Evolutionary conservation across 78 protist species (phyloP).

Genomic region (Dictyostelium firmibasis): DNA sequence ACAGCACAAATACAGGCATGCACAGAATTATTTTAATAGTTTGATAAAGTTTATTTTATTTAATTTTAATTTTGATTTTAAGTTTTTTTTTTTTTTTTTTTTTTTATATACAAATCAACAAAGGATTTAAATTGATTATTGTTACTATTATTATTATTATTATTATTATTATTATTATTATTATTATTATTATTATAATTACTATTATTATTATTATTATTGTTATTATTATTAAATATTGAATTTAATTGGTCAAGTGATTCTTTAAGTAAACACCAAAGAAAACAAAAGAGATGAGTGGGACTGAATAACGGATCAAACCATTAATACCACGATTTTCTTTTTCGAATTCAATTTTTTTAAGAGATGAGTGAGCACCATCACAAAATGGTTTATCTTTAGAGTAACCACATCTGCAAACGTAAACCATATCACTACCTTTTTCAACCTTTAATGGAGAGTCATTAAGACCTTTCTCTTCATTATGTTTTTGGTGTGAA

Average conservation of each 20-base stretch:
- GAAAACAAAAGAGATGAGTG: neutral
- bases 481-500: conserved; percentile 17
- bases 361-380: conserved; percentile 55
- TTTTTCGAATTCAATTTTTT: neutral
- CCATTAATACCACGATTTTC: neutral
- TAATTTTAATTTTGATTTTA: neutral
- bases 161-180: too few relatives aligned
- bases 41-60: neutral
- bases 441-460: conserved; percentile 24
- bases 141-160: too few relatives aligned
- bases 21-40: too few relatives aligned
- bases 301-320: neutral
- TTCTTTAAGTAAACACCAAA: neutral
- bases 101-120: neutral
- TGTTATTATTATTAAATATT: neutral
- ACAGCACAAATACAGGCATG: too few relatives aligned
- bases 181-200: too few relatives aligned
- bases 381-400: conserved; percentile 70
- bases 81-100: neutral
- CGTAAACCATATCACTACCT: conserved; percentile 52
- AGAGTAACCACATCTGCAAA: conserved; percentile 71
- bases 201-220: too few relatives aligned
- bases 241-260: neutral
- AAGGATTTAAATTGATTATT: neutral
- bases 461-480: neutral